Percentiles rank a stretch among this genome's conserved stretches.
Conservation (phyloP, 225 moss, liverwort and hornwort genomes). For the Anthoceros angustus region DNA sequence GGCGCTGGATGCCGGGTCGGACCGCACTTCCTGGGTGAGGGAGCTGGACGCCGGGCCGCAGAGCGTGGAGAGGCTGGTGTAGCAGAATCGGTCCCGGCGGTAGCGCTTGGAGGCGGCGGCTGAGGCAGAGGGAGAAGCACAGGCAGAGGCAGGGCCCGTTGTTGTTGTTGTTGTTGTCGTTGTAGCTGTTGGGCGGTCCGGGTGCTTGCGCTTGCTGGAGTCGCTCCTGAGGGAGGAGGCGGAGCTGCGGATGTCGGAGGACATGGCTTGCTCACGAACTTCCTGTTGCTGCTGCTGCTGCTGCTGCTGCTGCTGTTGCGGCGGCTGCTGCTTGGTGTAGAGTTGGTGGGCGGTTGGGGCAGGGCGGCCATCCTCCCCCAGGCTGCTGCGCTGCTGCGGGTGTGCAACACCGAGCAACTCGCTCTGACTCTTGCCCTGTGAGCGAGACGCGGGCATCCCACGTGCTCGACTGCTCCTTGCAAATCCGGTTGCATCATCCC, state of each 20-base stretch:
- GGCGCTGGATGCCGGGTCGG: background rate
- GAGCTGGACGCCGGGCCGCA: background rate
- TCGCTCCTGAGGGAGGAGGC: background rate
- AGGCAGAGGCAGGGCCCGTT: too few species aligned
- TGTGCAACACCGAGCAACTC: background rate
- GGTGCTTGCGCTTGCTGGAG: background rate
- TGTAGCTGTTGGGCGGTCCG: too few species aligned
- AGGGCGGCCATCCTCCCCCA: background rate
- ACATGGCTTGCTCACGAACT: background rate
- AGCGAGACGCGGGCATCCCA: slow-evolving; percentile 1
- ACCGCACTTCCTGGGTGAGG: background rate
- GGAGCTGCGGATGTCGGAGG: background rate
- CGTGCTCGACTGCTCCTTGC: slow-evolving; percentile 1
- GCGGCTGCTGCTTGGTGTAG: background rate
- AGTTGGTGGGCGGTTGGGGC: background rate
- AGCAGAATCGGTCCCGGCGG: background rate
- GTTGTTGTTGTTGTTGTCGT: too few species aligned
- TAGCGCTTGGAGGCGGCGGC: background rate
- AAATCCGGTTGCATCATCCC: slow-evolving; percentile 1
- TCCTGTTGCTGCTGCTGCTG: background rate
- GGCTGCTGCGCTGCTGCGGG: background rate
- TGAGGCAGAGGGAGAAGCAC: background rate
- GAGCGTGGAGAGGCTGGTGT: background rate
- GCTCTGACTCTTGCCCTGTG: background rate
- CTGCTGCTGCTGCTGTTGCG: background rate